A percentile compares a stretch with the other conserved stretches of the same genome.
Conservation (phyloP, 1,284 basidiomycete genomes). For the Trichosporon inkin region DNA sequence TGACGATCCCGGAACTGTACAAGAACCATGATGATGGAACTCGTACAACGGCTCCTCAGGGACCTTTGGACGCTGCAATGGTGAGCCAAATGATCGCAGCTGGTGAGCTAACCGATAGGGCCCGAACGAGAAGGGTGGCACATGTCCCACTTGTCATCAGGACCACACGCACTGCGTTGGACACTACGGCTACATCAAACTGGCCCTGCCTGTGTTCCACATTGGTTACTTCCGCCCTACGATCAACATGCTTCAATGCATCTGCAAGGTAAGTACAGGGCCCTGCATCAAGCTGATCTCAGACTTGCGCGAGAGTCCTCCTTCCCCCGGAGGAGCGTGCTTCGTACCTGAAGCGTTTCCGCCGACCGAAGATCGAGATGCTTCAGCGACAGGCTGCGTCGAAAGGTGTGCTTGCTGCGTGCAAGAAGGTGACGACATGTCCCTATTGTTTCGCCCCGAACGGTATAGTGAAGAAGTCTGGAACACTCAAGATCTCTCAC, state of each 20-base stretch:
- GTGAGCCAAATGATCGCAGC: slow-evolving; percentile 51
- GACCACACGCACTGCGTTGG: slow-evolving; percentile 93
- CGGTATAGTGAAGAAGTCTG: slow-evolving; percentile 94
- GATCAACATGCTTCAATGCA: slow-evolving; percentile 87
- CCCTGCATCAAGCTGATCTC: neutral
- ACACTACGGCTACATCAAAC: slow-evolving; percentile 95
- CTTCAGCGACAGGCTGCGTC: slow-evolving; percentile 79
- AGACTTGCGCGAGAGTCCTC: slow-evolving; percentile 94
- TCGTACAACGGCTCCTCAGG: slow-evolving; percentile 75
- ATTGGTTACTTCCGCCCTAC: slow-evolving; percentile 97
- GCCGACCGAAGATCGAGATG: slow-evolving; percentile 86
- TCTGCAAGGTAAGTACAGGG: slow-evolving; percentile 72
- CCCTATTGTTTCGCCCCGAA: slow-evolving; percentile 91
- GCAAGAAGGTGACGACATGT: slow-evolving; percentile 88
- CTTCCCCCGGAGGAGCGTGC: slow-evolving; percentile 84
- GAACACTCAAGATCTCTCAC: slow-evolving; percentile 91
- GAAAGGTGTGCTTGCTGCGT: slow-evolving; percentile 83
- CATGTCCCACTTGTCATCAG: slow-evolving; percentile 93
- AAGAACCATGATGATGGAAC: slow-evolving; percentile 54
- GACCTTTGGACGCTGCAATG: slow-evolving; percentile 82
- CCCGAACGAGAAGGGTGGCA: slow-evolving; percentile 86
- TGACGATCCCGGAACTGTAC: slow-evolving; percentile 85
- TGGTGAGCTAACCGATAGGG: slow-evolving; percentile 58
- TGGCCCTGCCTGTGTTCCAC: slow-evolving; percentile 94
- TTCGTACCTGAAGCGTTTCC: slow-evolving; percentile 79